Conservation (phyloP, 192 early-diverging fungal genomes). For the Coemansia sp. region DNA sequence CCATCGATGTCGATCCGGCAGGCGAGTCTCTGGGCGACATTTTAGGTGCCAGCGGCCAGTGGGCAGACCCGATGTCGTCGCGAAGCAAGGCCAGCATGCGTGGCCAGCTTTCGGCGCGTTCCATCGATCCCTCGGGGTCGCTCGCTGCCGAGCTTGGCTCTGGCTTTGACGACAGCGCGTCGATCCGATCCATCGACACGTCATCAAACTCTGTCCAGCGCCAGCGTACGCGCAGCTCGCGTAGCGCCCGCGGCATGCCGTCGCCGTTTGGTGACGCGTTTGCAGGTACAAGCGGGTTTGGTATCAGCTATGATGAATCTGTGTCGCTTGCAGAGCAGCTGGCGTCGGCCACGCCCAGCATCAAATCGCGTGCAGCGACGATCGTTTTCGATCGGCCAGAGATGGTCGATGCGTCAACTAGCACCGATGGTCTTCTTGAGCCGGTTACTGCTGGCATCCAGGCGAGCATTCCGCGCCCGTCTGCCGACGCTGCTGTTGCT, state of each 20-base stretch:
- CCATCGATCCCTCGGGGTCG: conserved; percentile 8
- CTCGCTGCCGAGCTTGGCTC: conserved; percentile 36
- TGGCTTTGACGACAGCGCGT: conserved; percentile 15
- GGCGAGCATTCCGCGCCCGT: conserved; percentile 16
- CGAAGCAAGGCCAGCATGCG: conserved; percentile 25
- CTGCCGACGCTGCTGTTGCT: conserved; percentile 11
- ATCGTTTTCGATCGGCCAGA: conserved; percentile 14
- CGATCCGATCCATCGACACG: conserved; percentile 12
- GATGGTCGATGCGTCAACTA: conserved; percentile 38
- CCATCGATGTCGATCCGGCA: conserved; percentile 19
- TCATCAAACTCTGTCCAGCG: conserved; percentile 8
- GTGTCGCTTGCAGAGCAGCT: conserved; percentile 47
- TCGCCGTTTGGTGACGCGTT: conserved; percentile 34
- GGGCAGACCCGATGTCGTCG: conserved; percentile 38
- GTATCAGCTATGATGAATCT: conserved; percentile 39
- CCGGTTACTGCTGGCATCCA: conserved; percentile 10
- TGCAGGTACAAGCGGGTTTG: conserved; percentile 24
- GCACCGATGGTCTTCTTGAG: conserved; percentile 22
- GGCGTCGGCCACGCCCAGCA: conserved; percentile 20
- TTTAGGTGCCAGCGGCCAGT: conserved; percentile 34
- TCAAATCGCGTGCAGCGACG: conserved; percentile 12
- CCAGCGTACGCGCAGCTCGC: conserved; percentile 14
- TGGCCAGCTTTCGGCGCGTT: conserved; percentile 10
- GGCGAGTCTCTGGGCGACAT: conserved; percentile 52
- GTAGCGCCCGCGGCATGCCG: conserved; percentile 28